A percentile compares a stretch with the other conserved stretches of the same genome.
phyloP scores from a whole-genome alignment of 2,329 filamentous ascomycete species.

The Corinectria fuckeliana region DNA sequence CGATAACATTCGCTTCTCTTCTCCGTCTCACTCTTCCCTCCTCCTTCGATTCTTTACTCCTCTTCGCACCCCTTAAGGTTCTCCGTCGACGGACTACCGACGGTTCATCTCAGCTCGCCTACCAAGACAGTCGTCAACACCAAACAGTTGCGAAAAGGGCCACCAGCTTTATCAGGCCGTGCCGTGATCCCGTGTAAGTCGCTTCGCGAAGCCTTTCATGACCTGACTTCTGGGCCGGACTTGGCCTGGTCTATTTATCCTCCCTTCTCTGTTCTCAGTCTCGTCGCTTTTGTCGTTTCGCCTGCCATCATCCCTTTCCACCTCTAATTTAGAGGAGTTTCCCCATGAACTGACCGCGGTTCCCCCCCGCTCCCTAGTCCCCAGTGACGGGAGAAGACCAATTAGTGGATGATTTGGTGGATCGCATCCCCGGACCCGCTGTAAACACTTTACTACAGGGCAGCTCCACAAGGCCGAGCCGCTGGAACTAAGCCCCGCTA shows the following conservation, averaged over 20 bases:
- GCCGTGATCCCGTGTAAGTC: background rate
- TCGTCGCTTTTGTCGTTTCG: background rate
- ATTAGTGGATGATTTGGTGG: slow-evolving; percentile 8
- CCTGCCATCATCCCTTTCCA: background rate
- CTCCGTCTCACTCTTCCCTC: background rate
- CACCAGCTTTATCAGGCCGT: background rate
- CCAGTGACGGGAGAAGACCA: too few species aligned
- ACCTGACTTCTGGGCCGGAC: background rate
- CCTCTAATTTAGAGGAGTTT: too few species aligned
- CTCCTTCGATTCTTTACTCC: background rate
- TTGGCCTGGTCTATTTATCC: background rate
- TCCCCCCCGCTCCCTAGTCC: background rate
- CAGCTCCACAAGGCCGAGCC: background rate
- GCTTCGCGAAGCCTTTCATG: background rate
- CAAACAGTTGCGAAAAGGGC: background rate
- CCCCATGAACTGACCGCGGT: background rate
- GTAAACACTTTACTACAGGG: background rate
- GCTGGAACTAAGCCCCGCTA: background rate
- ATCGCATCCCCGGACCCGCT: slow-evolving; percentile 13
- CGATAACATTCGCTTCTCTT: background rate
- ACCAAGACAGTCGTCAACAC: background rate
- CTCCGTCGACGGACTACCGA: background rate
- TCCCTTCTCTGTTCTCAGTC: background rate
- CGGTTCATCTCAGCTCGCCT: background rate
- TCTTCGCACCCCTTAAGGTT: background rate